These are phyloP conservation scores for Paspalum vaginatum DNA, from an alignment of 176 grass and related monocot genomes.

Conservation along the genomic window DNA sequence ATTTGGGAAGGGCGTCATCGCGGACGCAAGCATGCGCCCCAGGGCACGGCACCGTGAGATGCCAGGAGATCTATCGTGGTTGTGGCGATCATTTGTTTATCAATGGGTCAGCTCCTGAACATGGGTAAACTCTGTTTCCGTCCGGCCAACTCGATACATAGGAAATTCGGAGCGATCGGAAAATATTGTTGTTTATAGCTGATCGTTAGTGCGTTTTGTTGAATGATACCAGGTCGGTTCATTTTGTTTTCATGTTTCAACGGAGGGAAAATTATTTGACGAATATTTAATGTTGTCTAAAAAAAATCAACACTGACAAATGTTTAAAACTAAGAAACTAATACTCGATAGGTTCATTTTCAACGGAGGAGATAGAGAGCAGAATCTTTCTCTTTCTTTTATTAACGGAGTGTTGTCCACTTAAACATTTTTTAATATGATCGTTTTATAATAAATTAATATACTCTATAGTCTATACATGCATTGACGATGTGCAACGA, in stretches of 20 bases:
- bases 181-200: neutral
- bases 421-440: too few relatives aligned
- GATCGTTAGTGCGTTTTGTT: neutral
- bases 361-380: too few relatives aligned
- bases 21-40: slow-evolving; percentile 7
- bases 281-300: too few relatives aligned
- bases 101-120: neutral
- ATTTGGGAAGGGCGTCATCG: too few relatives aligned
- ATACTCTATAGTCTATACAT: too few relatives aligned
- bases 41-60: neutral
- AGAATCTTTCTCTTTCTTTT: too few relatives aligned
- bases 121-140: neutral
- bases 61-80: neutral
- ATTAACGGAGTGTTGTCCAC: too few relatives aligned
- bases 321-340: too few relatives aligned
- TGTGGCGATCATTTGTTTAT: neutral
- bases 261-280: neutral
- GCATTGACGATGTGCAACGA: too few relatives aligned
- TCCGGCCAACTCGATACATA: neutral
- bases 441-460: too few relatives aligned
- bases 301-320: too few relatives aligned
- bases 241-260: neutral
- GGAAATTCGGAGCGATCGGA: neutral
- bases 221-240: neutral
- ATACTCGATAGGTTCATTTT: too few relatives aligned